Conservation (phyloP, 768 basidiomycete genomes). For the Kwoniella bestiolae region DNA sequence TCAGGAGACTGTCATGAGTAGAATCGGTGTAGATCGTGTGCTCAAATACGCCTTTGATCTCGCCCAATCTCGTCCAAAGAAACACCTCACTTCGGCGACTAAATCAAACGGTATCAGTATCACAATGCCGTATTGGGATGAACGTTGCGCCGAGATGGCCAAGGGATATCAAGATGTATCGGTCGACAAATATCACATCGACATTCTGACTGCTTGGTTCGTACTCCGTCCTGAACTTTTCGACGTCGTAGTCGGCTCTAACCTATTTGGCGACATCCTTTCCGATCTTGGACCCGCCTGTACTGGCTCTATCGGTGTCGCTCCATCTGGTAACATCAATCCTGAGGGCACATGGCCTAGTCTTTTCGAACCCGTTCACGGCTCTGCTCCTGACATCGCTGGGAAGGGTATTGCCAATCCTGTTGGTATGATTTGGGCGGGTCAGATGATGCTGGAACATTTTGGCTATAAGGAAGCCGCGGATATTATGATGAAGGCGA, state of each 20-base stretch:
- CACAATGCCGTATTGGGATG: slow-evolving; percentile 35
- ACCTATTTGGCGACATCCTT: slow-evolving; percentile 71
- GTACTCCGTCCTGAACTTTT: slow-evolving; percentile 30
- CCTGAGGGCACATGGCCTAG: slow-evolving; percentile 61
- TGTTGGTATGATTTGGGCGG: slow-evolving; percentile 91
- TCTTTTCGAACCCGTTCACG: slow-evolving; percentile 99
- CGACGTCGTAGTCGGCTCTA: slow-evolving; percentile 56
- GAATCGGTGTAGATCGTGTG: slow-evolving; percentile 62
- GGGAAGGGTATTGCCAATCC: slow-evolving; percentile 83
- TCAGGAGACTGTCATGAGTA: slow-evolving; percentile 62
- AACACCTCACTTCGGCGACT: slow-evolving; percentile 64
- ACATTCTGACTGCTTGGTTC: slow-evolving; percentile 30
- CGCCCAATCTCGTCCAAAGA: slow-evolving; percentile 62
- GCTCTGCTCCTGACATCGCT: slow-evolving; percentile 98
- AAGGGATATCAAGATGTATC: slow-evolving; percentile 20
- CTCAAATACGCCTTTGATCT: slow-evolving; percentile 65
- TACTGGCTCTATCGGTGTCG: slow-evolving; percentile 95
- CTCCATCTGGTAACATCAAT: slow-evolving; percentile 90
- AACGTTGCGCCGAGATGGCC: slow-evolving; percentile 18
- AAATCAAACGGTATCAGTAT: slow-evolving; percentile 60
- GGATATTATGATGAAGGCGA: slow-evolving; percentile 33
- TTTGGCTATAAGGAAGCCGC: slow-evolving; percentile 59
- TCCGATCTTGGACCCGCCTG: slow-evolving; percentile 98
- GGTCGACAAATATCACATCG: slow-evolving; percentile 32
- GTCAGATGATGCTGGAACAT: slow-evolving; percentile 86